Conservation (phyloP, 345 rosid species). For the Brassica rapa region DNA sequence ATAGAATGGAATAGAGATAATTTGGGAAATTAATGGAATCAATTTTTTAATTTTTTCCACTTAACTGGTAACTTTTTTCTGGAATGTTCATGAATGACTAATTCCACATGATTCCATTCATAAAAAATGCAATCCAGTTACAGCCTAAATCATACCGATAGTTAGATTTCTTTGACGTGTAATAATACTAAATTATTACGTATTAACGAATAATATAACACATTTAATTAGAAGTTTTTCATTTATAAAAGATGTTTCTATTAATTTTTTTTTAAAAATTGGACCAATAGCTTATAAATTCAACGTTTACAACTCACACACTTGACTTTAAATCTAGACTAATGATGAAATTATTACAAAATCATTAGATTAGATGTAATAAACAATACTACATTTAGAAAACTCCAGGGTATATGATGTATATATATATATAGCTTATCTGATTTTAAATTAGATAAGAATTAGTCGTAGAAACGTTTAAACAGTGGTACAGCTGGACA, state of each 20-base stretch:
- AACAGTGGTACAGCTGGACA: conserved; percentile 6
- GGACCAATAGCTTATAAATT: not conserved
- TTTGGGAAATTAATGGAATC: too few species aligned
- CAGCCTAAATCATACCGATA: not conserved
- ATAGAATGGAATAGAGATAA: too few species aligned
- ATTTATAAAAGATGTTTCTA: not conserved
- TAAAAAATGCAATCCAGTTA: too few species aligned
- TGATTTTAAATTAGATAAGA: not conserved
- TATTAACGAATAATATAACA: not conserved
- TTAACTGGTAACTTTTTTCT: too few species aligned
- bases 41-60: too few species aligned
- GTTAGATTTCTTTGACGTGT: not conserved
- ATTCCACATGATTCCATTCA: too few species aligned
- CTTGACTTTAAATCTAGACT: not conserved
- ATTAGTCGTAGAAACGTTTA: not conserved
- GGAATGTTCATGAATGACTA: too few species aligned
- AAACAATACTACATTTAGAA: not conserved
- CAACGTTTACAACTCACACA: not conserved
- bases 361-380: not conserved
- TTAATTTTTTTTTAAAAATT: not conserved
- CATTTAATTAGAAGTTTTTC: not conserved
- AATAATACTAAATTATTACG: not conserved
- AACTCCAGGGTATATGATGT: not conserved
- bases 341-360: not conserved
- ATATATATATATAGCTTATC: not conserved